Percentiles rank a stretch among this genome's conserved stretches.
phyloP scores from a whole-genome alignment of 1,284 basidiomycete genomes.

The Apiotrichum gracile region DNA sequence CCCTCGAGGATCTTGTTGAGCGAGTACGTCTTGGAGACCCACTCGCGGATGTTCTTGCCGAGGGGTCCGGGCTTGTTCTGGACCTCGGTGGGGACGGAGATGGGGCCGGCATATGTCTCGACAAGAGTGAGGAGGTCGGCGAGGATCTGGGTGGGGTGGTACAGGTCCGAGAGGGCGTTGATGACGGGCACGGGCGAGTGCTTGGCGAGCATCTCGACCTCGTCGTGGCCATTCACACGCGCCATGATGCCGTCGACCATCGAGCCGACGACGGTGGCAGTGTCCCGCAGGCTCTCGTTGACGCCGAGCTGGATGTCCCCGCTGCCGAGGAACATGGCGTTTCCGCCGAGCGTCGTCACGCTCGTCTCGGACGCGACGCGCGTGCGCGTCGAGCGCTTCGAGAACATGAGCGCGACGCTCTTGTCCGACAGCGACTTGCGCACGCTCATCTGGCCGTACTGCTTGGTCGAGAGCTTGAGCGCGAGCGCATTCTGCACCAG shows the following conservation, averaged over 20 bases:
- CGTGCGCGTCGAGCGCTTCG: constrained; percentile 88
- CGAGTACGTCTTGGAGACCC: constrained; percentile 18
- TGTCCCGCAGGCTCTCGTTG: constrained; percentile 82
- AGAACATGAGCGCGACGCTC: constrained; percentile 82
- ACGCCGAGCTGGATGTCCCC: constrained; percentile 95
- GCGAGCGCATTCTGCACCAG: constrained; percentile 33
- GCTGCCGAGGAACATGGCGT: constrained; percentile 84
- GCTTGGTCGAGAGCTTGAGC: constrained; percentile 36
- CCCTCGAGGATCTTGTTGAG: constrained; percentile 34
- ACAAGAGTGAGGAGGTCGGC: constrained; percentile 88
- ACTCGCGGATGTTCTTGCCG: not conserved
- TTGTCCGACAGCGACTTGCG: constrained; percentile 64
- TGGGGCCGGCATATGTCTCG: constrained; percentile 51
- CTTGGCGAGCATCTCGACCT: constrained; percentile 86
- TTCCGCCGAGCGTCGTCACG: constrained; percentile 68
- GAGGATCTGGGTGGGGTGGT: constrained; percentile 94
- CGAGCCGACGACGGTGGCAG: constrained; percentile 74
- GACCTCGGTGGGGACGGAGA: not conserved
- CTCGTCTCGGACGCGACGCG: constrained; percentile 83
- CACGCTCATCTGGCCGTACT: constrained; percentile 7
- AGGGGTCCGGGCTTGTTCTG: not conserved
- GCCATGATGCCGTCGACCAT: constrained; percentile 99
- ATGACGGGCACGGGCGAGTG: constrained; percentile 88
- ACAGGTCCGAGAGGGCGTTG: constrained; percentile 90
- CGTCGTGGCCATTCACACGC: constrained; percentile 82